Evolutionary conservation across 768 basidiomycete species (phyloP).

Genomic region (Xanthoconium stramineum): DNA sequence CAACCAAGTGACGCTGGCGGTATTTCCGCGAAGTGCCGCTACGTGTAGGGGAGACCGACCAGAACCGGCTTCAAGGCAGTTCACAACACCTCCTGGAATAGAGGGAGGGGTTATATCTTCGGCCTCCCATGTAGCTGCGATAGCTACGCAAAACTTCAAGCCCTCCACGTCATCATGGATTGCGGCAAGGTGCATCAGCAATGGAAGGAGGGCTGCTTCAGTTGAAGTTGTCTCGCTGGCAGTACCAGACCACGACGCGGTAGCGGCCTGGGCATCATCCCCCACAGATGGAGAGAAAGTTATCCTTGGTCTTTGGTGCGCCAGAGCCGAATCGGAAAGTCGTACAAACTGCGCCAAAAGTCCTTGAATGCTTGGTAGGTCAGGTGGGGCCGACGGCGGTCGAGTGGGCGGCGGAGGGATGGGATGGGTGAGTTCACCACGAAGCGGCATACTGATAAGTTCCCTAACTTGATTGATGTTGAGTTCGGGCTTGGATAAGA

Average conservation of each 20-base stretch:
- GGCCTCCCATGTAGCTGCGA: constrained; percentile 23
- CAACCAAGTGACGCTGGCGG: constrained; percentile 41
- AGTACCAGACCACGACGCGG: constrained; percentile 76
- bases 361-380: constrained; percentile 58
- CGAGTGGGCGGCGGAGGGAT: constrained; percentile 42
- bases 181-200: constrained; percentile 76
- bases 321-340: constrained; percentile 48
- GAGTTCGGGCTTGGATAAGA: constrained; percentile 83
- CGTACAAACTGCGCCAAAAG: constrained; percentile 69
- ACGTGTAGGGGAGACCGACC: constrained; percentile 77
- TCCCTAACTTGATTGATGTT: constrained; percentile 63
- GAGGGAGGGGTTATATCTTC: constrained; percentile 18
- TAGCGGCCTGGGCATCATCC: constrained; percentile 39
- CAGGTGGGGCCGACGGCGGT: constrained; percentile 38
- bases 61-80: constrained; percentile 66
- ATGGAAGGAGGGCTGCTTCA: constrained; percentile 70
- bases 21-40: constrained; percentile 68
- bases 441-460: constrained; percentile 73
- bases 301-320: constrained; percentile 36
- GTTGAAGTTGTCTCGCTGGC: constrained; percentile 69
- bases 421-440: constrained; percentile 79
- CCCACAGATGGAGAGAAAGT: constrained; percentile 31
- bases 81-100: constrained; percentile 67
- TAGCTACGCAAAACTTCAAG: constrained; percentile 55
- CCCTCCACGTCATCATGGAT: constrained; percentile 65